Evolutionary conservation across 1,139 yeast species (phyloP).

Genomic region (Yamadazyma epiphylla): DNA sequence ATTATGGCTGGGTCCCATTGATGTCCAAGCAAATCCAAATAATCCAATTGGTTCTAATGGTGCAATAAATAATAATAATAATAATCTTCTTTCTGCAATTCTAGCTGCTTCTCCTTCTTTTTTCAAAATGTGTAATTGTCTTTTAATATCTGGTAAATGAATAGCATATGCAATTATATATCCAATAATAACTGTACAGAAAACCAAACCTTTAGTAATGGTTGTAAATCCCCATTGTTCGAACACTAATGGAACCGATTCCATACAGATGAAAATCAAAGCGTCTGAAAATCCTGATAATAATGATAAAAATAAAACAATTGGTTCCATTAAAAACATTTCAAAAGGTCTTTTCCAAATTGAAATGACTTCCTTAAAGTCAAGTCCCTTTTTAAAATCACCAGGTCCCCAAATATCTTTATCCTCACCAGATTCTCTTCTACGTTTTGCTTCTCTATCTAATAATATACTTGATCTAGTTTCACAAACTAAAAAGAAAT

Average conservation of each 20-base stretch:
- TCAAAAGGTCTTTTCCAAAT: slow-evolving; percentile 35
- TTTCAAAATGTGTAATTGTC: slow-evolving; percentile 17
- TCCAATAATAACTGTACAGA: slow-evolving; percentile 27
- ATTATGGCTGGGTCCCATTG: slow-evolving; percentile 26
- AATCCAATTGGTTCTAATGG: slow-evolving; percentile 33
- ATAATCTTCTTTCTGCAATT: slow-evolving; percentile 23
- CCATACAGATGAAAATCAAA: slow-evolving; percentile 35
- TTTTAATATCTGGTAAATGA: slow-evolving; percentile 21
- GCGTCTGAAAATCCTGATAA: slow-evolving; percentile 38
- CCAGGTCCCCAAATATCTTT: slow-evolving; percentile 27
- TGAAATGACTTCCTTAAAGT: slow-evolving; percentile 17
- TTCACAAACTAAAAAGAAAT: slow-evolving; percentile 28
- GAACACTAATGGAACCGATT: slow-evolving; percentile 29
- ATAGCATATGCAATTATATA: slow-evolving; percentile 25
- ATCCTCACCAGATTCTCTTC: slow-evolving; percentile 26
- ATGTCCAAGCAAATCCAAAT: slow-evolving; percentile 37
- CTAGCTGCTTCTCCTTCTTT: slow-evolving; percentile 21
- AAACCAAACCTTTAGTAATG: slow-evolving; percentile 25
- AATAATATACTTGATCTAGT: slow-evolving; percentile 28
- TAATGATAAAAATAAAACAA: slow-evolving; percentile 31
- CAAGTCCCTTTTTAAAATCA: slow-evolving; percentile 16
- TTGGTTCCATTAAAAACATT: slow-evolving; percentile 34
- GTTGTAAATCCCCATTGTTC: slow-evolving; percentile 22
- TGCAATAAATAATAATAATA: slow-evolving; percentile 21
- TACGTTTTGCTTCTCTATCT: slow-evolving; percentile 29